These are phyloP conservation scores for Alternaria sp. DNA, from an alignment of 2,329 filamentous ascomycete species.

Conservation along the genomic window DNA sequence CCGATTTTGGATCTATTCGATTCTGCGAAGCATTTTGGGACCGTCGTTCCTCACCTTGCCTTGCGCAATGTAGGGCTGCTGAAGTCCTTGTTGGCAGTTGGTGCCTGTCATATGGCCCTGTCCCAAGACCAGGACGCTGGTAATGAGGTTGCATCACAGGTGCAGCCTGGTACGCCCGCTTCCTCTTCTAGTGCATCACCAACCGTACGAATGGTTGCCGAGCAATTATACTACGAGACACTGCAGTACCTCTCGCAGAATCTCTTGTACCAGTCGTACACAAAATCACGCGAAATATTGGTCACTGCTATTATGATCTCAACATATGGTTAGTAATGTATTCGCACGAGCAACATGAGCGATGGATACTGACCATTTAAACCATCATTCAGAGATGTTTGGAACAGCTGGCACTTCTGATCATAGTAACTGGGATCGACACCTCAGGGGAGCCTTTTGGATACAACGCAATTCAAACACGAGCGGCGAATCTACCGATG, in stretches of 20 bases:
- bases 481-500: slow-evolving; percentile 63
- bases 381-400: slow-evolving; percentile 62
- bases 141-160: slow-evolving; percentile 38
- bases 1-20: slow-evolving; percentile 57
- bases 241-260: slow-evolving; percentile 68
- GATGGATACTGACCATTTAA: neutral
- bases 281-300: slow-evolving; percentile 64
- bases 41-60: slow-evolving; percentile 48
- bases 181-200: slow-evolving; percentile 26
- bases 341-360: neutral
- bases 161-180: slow-evolving; percentile 30
- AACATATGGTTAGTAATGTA: slow-evolving; percentile 54
- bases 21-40: slow-evolving; percentile 50
- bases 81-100: slow-evolving; percentile 65
- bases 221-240: slow-evolving; percentile 69
- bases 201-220: slow-evolving; percentile 47
- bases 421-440: slow-evolving; percentile 65
- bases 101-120: slow-evolving; percentile 60
- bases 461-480: slow-evolving; percentile 68
- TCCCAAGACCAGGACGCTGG: slow-evolving; percentile 35
- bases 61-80: slow-evolving; percentile 65
- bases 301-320: slow-evolving; percentile 67
- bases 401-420: slow-evolving; percentile 58
- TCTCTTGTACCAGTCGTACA: slow-evolving; percentile 66
- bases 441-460: slow-evolving; percentile 71